Evolutionary conservation across 1,284 basidiomycete genomes (phyloP).

Genomic region (Ustilago xerochloae): DNA sequence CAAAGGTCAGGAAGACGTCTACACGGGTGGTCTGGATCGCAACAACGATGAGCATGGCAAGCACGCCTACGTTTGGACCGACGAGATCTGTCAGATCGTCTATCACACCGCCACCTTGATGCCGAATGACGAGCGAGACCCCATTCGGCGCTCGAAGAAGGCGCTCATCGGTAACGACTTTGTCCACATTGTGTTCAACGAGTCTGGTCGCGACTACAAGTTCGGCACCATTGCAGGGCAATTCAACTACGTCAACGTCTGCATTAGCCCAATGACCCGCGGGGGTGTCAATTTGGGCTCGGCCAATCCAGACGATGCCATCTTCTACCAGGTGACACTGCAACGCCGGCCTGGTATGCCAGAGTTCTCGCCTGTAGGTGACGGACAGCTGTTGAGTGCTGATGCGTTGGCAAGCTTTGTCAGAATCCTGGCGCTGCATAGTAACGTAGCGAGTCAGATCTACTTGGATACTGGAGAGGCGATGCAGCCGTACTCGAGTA

Average conservation of each 20-base stretch:
- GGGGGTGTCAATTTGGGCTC: conserved; percentile 59
- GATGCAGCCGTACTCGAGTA: conserved; percentile 64
- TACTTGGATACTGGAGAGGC: conserved; percentile 63
- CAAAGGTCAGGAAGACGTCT: conserved; percentile 84
- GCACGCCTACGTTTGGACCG: conserved; percentile 90
- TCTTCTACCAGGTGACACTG: conserved; percentile 66
- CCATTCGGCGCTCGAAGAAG: conserved; percentile 58
- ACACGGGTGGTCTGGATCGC: conserved; percentile 89
- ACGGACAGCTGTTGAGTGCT: conserved; percentile 62
- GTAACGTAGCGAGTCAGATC: conserved; percentile 66
- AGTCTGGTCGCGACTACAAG: conserved; percentile 73
- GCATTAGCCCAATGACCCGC: conserved; percentile 73
- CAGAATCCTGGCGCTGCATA: conserved; percentile 61
- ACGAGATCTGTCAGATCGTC: conserved; percentile 93
- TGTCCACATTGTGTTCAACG: conserved; percentile 89
- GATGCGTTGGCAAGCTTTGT: conserved; percentile 61
- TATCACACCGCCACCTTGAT: conserved; percentile 98
- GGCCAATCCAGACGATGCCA: conserved; percentile 59
- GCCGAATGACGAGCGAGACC: conserved; percentile 73
- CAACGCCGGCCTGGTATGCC: conserved; percentile 62
- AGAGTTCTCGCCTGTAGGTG: conserved; percentile 64
- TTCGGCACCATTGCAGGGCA: conserved; percentile 92
- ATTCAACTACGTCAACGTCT: conserved; percentile 98
- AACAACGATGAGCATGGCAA: conserved; percentile 79
- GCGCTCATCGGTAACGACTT: conserved; percentile 68